Conservation (phyloP, 2,329 filamentous ascomycete genomes). For the Sporothrix schenckii region DNA sequence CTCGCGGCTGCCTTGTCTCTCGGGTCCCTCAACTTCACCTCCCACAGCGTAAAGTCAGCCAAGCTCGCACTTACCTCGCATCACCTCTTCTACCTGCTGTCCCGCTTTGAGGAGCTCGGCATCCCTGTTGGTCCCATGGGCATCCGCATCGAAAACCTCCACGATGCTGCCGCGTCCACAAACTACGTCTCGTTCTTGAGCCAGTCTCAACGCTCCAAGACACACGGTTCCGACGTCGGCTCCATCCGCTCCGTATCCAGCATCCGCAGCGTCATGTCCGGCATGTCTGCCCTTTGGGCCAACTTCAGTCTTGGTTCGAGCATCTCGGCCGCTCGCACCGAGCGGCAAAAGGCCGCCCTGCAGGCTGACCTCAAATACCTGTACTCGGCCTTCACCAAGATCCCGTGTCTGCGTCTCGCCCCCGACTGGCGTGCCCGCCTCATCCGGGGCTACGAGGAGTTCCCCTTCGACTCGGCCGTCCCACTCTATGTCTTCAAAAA, state of each 20-base stretch:
- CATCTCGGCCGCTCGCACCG: constrained; percentile 78
- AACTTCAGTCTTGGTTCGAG: constrained; percentile 80
- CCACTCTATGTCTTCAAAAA: constrained; percentile 98
- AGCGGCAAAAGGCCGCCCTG: constrained; percentile 84
- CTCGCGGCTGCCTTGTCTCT: constrained; percentile 86
- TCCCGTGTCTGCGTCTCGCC: constrained; percentile 84
- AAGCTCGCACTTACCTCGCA: constrained; percentile 93
- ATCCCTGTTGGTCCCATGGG: constrained; percentile 96
- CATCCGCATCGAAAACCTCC: constrained; percentile 89
- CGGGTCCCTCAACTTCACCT: constrained; percentile 80
- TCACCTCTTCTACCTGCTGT: constrained; percentile 94
- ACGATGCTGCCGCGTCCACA: constrained; percentile 80
- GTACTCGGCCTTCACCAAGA: constrained; percentile 98
- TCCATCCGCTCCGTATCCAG: constrained; percentile 96
- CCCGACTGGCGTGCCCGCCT: constrained; percentile 91
- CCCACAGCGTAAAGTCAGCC: constrained; percentile 81
- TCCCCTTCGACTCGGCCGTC: constrained; percentile 95
- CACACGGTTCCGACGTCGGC: constrained; percentile 77
- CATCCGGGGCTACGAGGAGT: constrained; percentile 94
- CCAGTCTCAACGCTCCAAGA: constrained; percentile 77
- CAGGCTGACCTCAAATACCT: constrained; percentile 91
- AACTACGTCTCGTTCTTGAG: constrained; percentile 96
- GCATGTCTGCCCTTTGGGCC: constrained; percentile 91
- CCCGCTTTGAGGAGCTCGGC: constrained; percentile 88
- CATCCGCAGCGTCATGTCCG: constrained; percentile 95